Evolutionary conservation across 2,329 filamentous ascomycete species (phyloP).

Genomic region (Colletotrichum noveboracense): DNA sequence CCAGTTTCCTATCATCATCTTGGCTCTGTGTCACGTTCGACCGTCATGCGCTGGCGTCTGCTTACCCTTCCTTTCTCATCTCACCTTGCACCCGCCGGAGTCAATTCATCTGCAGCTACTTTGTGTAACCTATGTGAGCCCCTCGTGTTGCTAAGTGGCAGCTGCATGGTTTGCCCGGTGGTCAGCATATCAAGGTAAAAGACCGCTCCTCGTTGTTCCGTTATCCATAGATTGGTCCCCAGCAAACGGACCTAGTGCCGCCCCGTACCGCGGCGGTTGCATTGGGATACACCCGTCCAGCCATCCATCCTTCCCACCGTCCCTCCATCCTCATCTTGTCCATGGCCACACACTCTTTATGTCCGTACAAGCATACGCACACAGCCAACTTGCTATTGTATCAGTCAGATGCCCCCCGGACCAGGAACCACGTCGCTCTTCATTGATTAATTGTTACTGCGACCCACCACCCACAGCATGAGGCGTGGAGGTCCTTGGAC

Average conservation of each 20-base stretch:
- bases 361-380: neutral
- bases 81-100: neutral
- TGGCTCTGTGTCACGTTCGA: conserved; percentile 17
- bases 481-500: conserved; percentile 2
- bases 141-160: conserved; percentile 2
- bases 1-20: neutral
- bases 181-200: conserved; percentile 13
- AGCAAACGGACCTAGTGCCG: neutral
- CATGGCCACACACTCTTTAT: conserved; percentile 5
- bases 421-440: conserved; percentile 8
- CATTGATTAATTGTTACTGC: conserved; percentile 4
- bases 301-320: conserved; percentile 11
- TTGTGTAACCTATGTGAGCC: conserved; percentile 14
- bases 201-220: neutral
- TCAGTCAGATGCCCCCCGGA: conserved; percentile 15
- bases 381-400: conserved; percentile 10
- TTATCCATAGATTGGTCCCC: neutral
- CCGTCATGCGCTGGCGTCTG: conserved; percentile 5
- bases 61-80: neutral
- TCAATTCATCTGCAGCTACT: conserved; percentile 13
- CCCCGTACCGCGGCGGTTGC: conserved; percentile 8
- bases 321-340: neutral
- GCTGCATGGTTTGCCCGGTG: conserved; percentile 4
- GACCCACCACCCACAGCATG: conserved; percentile 14
- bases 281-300: neutral